Evolutionary conservation across 371 early-diverging fungal genomes (phyloP).

Genomic region (Syncephalastrum monosporum): DNA sequence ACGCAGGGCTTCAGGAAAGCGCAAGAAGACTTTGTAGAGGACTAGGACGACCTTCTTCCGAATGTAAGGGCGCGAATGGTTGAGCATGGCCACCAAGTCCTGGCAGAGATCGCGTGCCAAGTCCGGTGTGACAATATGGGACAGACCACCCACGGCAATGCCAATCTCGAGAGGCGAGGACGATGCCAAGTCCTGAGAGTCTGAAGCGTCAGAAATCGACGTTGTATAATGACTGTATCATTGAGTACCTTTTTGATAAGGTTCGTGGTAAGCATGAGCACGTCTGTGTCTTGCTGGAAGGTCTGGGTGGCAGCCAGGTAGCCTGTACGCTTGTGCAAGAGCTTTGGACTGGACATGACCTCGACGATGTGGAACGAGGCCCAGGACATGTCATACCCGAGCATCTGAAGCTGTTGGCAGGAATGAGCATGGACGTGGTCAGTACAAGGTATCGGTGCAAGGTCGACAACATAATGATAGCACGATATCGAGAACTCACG

Average conservation of each 20-base stretch:
- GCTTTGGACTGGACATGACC: constrained; percentile 91
- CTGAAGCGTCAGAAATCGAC: too few species aligned
- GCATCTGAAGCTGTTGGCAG: constrained; percentile 82
- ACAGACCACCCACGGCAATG: constrained; percentile 88
- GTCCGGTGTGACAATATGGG: constrained; percentile 90
- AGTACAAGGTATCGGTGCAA: background rate
- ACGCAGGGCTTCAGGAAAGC: constrained; percentile 86
- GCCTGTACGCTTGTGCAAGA: constrained; percentile 85
- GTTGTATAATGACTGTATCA: background rate
- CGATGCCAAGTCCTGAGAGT: constrained; percentile 79
- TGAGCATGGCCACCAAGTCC: constrained; percentile 83
- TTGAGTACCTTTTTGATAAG: constrained; percentile 86
- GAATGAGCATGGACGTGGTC: background rate
- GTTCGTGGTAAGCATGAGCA: constrained; percentile 95
- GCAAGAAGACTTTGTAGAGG: constrained; percentile 85
- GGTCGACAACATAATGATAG: background rate
- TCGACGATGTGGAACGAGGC: constrained; percentile 96
- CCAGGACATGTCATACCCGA: constrained; percentile 96
- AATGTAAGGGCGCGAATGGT: constrained; percentile 89
- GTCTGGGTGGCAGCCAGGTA: constrained; percentile 90
- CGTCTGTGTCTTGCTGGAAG: constrained; percentile 93
- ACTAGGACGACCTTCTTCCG: constrained; percentile 89
- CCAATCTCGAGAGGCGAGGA: constrained; percentile 79
- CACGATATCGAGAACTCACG: constrained; percentile 32
- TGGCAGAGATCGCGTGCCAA: constrained; percentile 88